A percentile compares a stretch with the other conserved stretches of the same genome.
These are phyloP conservation scores for Seiridium unicorne DNA, from an alignment of 2,329 filamentous ascomycete genomes.

Conservation along the genomic window DNA sequence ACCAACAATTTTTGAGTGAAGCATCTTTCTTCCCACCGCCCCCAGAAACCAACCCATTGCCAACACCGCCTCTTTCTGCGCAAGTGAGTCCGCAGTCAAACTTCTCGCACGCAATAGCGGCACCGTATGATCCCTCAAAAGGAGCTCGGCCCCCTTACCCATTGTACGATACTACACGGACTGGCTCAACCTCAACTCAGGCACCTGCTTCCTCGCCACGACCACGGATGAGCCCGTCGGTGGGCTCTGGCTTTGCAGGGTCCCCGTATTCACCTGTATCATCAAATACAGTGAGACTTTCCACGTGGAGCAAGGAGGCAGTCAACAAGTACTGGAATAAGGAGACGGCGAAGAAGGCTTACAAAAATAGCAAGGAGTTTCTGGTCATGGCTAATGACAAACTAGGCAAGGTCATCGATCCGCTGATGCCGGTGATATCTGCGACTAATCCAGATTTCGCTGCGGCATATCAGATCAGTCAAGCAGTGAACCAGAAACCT, in stretches of 20 bases:
- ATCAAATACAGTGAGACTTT: background rate
- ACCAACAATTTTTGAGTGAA: background rate
- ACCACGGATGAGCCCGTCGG: background rate
- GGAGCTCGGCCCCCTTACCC: background rate
- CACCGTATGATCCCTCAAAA: background rate
- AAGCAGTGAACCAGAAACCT: background rate
- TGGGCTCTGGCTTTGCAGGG: background rate
- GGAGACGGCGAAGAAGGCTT: constrained; percentile 9
- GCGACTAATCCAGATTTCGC: constrained; percentile 5
- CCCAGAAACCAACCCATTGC: background rate
- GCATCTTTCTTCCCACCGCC: background rate
- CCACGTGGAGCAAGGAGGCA: background rate
- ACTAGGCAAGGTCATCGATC: constrained; percentile 5
- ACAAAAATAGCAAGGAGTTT: constrained; percentile 2
- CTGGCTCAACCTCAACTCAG: no score
- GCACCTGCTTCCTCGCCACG: background rate
- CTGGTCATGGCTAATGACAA: constrained; percentile 1
- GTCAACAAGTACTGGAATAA: constrained; percentile 2
- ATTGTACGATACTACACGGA: background rate
- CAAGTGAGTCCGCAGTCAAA: background rate
- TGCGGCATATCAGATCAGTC: background rate
- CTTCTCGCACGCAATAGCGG: background rate
- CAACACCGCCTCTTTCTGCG: background rate
- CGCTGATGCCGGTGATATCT: constrained; percentile 7
- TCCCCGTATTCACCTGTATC: background rate